A percentile compares a stretch with the other conserved stretches of the same genome.
These are phyloP conservation scores for Auricularia sp. DNA, from an alignment of 768 basidiomycete species.

Conservation along the genomic window DNA sequence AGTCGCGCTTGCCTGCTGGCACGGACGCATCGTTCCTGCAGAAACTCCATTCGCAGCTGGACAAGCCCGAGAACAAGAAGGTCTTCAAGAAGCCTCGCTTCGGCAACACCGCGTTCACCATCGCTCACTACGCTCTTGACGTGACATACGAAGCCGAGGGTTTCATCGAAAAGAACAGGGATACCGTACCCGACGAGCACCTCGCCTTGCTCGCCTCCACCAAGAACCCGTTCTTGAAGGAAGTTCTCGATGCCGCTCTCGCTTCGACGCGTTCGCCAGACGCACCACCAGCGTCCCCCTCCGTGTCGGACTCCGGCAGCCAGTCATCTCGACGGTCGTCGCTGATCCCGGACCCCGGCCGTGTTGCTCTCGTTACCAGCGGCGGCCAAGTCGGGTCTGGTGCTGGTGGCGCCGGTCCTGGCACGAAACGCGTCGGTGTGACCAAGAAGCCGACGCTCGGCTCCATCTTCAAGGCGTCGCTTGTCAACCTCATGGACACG, in stretches of 20 bases:
- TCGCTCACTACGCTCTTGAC: conserved; percentile 95
- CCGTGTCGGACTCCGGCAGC: conserved; percentile 68
- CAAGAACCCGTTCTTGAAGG: conserved; percentile 86
- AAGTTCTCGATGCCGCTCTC: conserved; percentile 86
- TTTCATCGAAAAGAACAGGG: conserved; percentile 97
- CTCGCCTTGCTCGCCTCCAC: conserved; percentile 79
- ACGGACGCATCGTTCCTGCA: conserved; percentile 88
- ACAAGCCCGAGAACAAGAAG: conserved; percentile 72
- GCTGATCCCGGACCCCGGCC: conserved; percentile 79
- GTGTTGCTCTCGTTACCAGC: conserved; percentile 56
- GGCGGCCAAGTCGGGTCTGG: conserved; percentile 14
- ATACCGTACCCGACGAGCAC: conserved; percentile 98
- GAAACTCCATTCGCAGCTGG: conserved; percentile 79
- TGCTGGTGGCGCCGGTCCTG: conserved; percentile 23
- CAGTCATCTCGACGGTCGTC: conserved; percentile 71
- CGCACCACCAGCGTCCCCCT: conserved; percentile 62
- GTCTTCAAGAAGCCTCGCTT: conserved; percentile 98
- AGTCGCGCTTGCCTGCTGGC: conserved; percentile 90
- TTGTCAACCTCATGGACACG: conserved; percentile 93
- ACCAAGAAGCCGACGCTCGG: conserved; percentile 94
- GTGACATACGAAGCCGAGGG: conserved; percentile 98
- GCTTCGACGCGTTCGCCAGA: conserved; percentile 60
- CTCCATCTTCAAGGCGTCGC: conserved; percentile 93
- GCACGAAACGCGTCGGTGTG: conserved; percentile 49
- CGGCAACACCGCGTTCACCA: conserved; percentile 92